A percentile compares a stretch with the other conserved stretches of the same genome.
phyloP scores from a whole-genome alignment of 768 basidiomycete species.

The Chlorophyllum brunneum region DNA sequence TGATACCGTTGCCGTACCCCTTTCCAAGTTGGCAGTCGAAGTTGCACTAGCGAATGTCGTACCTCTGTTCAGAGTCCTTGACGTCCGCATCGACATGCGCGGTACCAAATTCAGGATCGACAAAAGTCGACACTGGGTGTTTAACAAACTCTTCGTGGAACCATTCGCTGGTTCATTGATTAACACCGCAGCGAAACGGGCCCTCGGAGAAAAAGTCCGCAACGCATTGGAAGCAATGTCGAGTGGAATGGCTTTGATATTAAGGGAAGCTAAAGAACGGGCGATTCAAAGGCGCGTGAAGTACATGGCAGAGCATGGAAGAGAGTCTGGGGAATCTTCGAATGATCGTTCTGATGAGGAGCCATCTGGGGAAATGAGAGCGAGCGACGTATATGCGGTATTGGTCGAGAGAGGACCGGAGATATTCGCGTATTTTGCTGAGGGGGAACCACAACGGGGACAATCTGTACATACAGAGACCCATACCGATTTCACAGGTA shows the following conservation, averaged over 20 bases:
- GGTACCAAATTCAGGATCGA: conserved; percentile 29
- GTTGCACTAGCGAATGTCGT: conserved; percentile 4
- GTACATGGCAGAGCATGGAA: conserved; percentile 1
- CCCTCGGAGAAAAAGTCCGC: conserved; percentile 26
- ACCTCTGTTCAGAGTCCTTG: conserved; percentile 28
- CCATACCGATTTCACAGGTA: conserved; percentile 1
- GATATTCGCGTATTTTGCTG: conserved; percentile 1
- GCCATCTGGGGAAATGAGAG: conserved; percentile 13
- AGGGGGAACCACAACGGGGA: not conserved
- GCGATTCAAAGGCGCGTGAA: conserved; percentile 13
- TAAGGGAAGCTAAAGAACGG: conserved; percentile 19
- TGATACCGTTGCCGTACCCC: not conserved
- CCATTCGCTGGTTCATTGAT: conserved; percentile 31
- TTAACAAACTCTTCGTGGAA: conserved; percentile 33
- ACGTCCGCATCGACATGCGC: conserved; percentile 24
- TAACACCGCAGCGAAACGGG: conserved; percentile 20
- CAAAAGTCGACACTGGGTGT: conserved; percentile 35
- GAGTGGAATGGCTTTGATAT: conserved; percentile 22
- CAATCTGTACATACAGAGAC: not conserved
- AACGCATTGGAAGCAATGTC: conserved; percentile 23
- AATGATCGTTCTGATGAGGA: conserved; percentile 10
- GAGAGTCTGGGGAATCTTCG: conserved; percentile 4
- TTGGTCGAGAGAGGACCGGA: conserved; percentile 9
- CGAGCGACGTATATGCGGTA: conserved; percentile 20
- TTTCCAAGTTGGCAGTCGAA: not conserved